Percentiles rank a stretch among this genome's conserved stretches.
phyloP scores from a whole-genome alignment of 129 eudicot species.

The Oenanthe sinensis region DNA sequence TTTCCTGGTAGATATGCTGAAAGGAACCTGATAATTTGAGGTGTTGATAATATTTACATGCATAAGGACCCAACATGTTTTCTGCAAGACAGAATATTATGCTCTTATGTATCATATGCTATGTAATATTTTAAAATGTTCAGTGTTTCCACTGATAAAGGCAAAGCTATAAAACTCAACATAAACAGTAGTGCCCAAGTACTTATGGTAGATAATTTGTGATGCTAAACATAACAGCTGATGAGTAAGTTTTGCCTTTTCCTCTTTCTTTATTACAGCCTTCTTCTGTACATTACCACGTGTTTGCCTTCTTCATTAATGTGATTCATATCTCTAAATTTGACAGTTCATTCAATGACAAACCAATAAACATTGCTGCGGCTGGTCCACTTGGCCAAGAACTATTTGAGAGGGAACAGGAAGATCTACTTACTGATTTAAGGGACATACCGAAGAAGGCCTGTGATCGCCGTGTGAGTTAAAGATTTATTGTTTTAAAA shows the following conservation, averaged over 20 bases:
- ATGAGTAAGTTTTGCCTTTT: background rate
- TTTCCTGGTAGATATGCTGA: background rate
- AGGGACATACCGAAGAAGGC: slow-evolving; percentile 95
- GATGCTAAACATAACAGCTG: background rate
- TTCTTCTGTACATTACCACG: background rate
- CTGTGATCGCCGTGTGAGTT: slow-evolving; percentile 91
- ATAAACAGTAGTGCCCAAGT: background rate
- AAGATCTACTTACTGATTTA: slow-evolving; percentile 75
- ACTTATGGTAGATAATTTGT: background rate
- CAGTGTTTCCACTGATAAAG: background rate
- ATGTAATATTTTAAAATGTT: background rate
- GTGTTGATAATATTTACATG: background rate
- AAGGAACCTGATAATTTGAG: background rate
- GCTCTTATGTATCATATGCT: background rate
- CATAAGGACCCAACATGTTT: background rate
- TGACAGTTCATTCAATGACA: slow-evolving; percentile 85
- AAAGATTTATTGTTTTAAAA: background rate
- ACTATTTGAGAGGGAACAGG: slow-evolving; percentile 88
- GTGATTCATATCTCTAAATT: background rate
- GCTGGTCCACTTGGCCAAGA: slow-evolving; percentile 74
- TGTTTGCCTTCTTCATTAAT: slow-evolving; percentile 2
- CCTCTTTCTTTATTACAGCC: background rate
- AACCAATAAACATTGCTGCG: slow-evolving; percentile 49
- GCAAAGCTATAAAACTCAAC: background rate
- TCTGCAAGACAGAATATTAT: background rate